These are phyloP conservation scores for Conidiobolus incongruus DNA, from an alignment of 371 early-diverging fungal genomes.

Conservation along the genomic window DNA sequence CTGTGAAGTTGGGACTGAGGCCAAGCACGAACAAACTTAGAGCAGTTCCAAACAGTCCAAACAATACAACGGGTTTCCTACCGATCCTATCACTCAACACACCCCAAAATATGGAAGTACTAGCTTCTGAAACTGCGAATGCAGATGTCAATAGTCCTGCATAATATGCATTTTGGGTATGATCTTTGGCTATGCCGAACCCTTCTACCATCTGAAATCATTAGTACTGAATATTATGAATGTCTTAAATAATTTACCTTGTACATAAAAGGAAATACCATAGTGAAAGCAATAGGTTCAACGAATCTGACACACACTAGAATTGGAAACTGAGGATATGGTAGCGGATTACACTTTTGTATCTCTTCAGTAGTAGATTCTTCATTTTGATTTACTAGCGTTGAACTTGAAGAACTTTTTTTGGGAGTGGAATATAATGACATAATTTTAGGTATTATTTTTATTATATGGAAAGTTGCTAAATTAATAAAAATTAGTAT, in stretches of 20 bases:
- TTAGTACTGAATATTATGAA: conserved; percentile 1
- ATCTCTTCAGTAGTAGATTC: no score
- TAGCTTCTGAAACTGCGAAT: conserved; percentile 36
- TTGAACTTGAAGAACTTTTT: no score
- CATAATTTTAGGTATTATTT: no score
- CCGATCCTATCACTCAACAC: conserved; percentile 36
- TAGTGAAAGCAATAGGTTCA: conserved; percentile 34
- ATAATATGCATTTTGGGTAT: conserved; percentile 17
- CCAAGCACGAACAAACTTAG: conserved; percentile 49
- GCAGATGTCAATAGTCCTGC: conserved; percentile 31
- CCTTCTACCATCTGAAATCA: conserved; percentile 10
- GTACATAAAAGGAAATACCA: conserved; percentile 35
- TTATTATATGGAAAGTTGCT: no score
- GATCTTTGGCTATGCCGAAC: conserved; percentile 5
- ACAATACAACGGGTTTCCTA: conserved; percentile 54
- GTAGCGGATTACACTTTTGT: no score
- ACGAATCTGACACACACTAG: conserved; percentile 29
- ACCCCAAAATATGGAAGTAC: conserved; percentile 27
- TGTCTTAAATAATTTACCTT: conserved; percentile 6
- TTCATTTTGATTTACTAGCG: no score
- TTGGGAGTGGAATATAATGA: no score
- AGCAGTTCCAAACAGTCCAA: conserved; percentile 53
- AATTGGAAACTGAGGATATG: conserved; percentile 23
- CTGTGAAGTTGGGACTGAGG: conserved; percentile 27
- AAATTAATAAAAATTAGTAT: no score